These are phyloP conservation scores for Xylaria scruposa DNA, from an alignment of 495 filamentous ascomycete species.

Conservation along the genomic window DNA sequence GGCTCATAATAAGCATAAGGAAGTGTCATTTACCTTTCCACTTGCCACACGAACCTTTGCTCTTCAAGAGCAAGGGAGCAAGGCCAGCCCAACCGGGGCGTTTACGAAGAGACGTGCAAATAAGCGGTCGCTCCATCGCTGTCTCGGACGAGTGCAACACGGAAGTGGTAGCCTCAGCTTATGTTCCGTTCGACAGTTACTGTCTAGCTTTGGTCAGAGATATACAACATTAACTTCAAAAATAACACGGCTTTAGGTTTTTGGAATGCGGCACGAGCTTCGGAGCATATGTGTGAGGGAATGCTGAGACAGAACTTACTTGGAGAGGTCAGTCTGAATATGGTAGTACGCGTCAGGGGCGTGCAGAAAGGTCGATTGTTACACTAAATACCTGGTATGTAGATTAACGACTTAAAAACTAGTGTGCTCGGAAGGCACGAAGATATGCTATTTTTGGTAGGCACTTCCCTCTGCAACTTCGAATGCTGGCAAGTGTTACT, in stretches of 20 bases:
- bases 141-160: not conserved
- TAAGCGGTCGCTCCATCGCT: slow-evolving; percentile 42
- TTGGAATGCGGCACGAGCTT: not conserved
- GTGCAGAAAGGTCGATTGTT: not conserved
- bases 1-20: not conserved
- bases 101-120: slow-evolving; percentile 63
- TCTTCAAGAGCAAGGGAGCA: slow-evolving; percentile 50
- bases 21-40: slow-evolving; percentile 56
- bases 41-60: slow-evolving; percentile 33
- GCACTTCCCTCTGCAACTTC: not conserved
- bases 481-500: not conserved
- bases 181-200: not conserved
- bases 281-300: not conserved
- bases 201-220: not conserved
- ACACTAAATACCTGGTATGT: not conserved
- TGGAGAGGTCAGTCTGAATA: not conserved
- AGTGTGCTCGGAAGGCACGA: slow-evolving; percentile 1
- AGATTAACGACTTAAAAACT: not conserved
- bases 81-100: slow-evolving; percentile 58
- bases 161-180: not conserved
- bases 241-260: not conserved
- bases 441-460: not conserved
- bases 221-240: not conserved
- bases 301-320: not conserved
- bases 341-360: not conserved